Percentiles rank a stretch among this genome's conserved stretches.
Conservation (phyloP, 106 monocot species). For the Dendrobium chrysotoxum region DNA sequence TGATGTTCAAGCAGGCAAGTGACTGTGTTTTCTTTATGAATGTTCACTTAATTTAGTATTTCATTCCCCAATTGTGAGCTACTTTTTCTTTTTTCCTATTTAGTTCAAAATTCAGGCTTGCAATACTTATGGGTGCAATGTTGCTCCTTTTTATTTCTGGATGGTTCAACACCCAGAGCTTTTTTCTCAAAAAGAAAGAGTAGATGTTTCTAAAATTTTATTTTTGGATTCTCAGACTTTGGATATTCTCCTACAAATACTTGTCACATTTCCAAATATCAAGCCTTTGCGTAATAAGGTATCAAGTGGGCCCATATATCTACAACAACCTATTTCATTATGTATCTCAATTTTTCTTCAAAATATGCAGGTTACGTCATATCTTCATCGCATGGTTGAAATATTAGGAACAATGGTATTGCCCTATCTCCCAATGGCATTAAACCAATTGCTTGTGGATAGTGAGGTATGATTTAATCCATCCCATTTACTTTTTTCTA, state of each 20-base stretch:
- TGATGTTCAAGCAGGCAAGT: conserved; percentile 87
- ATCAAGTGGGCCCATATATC: not conserved
- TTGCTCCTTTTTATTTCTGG: not conserved
- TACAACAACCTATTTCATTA: not conserved
- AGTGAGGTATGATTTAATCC: conserved; percentile 54
- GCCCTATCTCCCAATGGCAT: conserved; percentile 68
- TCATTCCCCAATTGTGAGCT: not conserved
- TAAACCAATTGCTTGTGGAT: conserved; percentile 76
- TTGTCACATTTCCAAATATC: conserved; percentile 60
- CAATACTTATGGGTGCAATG: not conserved
- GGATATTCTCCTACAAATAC: conserved; percentile 69
- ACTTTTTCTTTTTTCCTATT: not conserved
- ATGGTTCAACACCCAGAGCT: not conserved
- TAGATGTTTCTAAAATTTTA: conserved; percentile 6
- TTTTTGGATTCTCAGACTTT: conserved; percentile 46
- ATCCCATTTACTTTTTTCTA: not conserved
- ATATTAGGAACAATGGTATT: conserved; percentile 71
- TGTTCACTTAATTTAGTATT: not conserved
- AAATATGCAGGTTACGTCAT: conserved; percentile 62
- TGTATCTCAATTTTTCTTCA: not conserved
- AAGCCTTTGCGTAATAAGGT: conserved; percentile 81
- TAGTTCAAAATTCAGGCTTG: not conserved
- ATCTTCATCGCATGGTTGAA: conserved; percentile 94
- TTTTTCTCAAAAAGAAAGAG: not conserved
- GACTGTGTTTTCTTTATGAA: not conserved